phyloP scores from a whole-genome alignment of 2,329 filamentous ascomycete genomes.

The Exophiala mesophila region DNA sequence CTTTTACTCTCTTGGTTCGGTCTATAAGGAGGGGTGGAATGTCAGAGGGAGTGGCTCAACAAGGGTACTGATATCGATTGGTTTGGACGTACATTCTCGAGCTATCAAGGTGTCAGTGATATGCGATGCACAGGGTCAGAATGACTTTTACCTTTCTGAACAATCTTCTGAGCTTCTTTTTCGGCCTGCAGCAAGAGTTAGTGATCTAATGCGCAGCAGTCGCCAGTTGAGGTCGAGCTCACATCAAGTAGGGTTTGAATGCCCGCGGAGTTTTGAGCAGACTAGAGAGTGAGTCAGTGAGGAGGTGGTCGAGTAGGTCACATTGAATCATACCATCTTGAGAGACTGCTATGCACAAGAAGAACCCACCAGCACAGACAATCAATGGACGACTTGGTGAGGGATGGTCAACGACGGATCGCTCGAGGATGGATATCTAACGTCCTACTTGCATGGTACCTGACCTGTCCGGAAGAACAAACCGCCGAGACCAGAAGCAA shows the following conservation, averaged over 20 bases:
- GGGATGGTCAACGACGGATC: too few relatives aligned
- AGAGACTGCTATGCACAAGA: slow-evolving; percentile 1
- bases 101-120: slow-evolving; percentile 46
- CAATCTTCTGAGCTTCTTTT: slow-evolving; percentile 97
- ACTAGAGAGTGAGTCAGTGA: slow-evolving; percentile 52
- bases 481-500: background rate
- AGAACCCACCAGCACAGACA: background rate
- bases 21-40: slow-evolving; percentile 51
- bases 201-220: background rate
- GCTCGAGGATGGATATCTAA: too few relatives aligned
- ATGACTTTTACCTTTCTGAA: slow-evolving; percentile 71
- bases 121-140: background rate
- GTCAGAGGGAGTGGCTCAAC: slow-evolving; percentile 14
- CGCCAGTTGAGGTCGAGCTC: slow-evolving; percentile 38
- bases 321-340: slow-evolving; percentile 26
- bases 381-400: background rate
- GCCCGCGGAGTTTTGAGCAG: slow-evolving; percentile 95
- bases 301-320: background rate
- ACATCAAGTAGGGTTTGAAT: slow-evolving; percentile 99
- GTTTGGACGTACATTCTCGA: slow-evolving; percentile 81
- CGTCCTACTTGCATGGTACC: too few relatives aligned
- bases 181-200: slow-evolving; percentile 62
- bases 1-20: slow-evolving; percentile 95
- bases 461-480: background rate
- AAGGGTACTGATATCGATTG: too few relatives aligned